phyloP scores from a whole-genome alignment of 495 filamentous ascomycete species.

The Neurospora hispaniola region DNA sequence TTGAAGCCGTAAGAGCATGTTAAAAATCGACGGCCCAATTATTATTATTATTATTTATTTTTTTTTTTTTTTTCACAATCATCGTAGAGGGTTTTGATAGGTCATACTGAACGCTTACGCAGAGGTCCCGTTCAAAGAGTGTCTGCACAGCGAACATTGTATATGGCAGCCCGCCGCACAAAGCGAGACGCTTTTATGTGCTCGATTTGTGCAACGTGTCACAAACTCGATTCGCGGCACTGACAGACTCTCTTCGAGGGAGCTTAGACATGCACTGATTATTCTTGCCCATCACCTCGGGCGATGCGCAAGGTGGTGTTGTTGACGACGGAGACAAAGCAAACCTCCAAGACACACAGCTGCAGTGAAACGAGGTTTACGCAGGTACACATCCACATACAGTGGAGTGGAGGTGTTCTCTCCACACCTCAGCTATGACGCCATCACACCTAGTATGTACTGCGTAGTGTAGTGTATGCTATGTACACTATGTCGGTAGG shows the following conservation, averaged over 20 bases:
- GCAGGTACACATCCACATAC: neutral
- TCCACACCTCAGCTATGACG: neutral
- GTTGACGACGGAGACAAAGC: neutral
- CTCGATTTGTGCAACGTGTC: neutral
- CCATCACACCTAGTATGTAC: neutral
- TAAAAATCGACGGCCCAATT: neutral
- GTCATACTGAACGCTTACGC: neutral
- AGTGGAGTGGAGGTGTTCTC: neutral
- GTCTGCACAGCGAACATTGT: neutral
- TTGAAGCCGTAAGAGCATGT: neutral
- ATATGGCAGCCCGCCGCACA: neutral
- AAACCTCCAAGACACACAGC: neutral
- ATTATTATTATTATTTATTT: too few relatives aligned
- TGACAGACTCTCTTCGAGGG: neutral
- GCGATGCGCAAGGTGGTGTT: neutral
- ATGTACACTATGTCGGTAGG: neutral
- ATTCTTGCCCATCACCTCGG: neutral
- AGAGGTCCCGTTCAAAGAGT: neutral
- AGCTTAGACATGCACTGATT: neutral
- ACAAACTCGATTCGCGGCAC: neutral
- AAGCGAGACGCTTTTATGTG: neutral
- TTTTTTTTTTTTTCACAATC: neutral
- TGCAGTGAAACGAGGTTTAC: neutral
- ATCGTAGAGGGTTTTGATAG: neutral
- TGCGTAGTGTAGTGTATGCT: too few relatives aligned